Evolutionary conservation across 345 rosid genomes (phyloP).

Genomic region (Gossypium arboreum): DNA sequence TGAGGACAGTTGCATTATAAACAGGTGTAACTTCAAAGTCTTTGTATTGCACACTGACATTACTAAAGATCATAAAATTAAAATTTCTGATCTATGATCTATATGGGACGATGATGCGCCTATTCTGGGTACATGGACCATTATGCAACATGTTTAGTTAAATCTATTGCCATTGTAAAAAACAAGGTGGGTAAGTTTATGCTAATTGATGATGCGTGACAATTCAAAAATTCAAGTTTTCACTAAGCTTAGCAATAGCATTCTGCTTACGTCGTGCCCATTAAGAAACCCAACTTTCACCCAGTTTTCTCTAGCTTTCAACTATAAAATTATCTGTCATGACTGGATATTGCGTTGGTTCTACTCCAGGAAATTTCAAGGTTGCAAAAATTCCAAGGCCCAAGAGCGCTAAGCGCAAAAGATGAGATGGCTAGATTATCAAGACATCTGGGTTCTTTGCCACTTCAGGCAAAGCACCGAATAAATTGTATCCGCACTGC

Average conservation of each 20-base stretch:
- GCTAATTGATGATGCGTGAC: neutral
- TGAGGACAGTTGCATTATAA: too few relatives aligned
- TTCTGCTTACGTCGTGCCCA: neutral
- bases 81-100: neutral
- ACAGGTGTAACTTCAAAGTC: neutral
- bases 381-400: conserved; percentile 84
- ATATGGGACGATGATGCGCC: neutral
- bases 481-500: conserved; percentile 95
- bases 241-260: neutral
- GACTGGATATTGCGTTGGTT: conserved; percentile 14
- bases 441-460: conserved; percentile 83
- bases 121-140: neutral
- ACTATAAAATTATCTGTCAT: neutral
- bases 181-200: neutral
- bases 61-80: neutral
- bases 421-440: conserved; percentile 98
- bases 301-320: neutral
- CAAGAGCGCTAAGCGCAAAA: conserved; percentile 88
- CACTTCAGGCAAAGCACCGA: conserved; percentile 88
- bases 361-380: conserved; percentile 73
- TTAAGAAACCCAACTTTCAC: neutral
- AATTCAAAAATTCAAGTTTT: neutral
- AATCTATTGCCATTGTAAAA: neutral
- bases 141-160: neutral
- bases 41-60: neutral